Evolutionary conservation across 306 rosid genomes (phyloP).

Genomic region (Lathyrus oleraceus): DNA sequence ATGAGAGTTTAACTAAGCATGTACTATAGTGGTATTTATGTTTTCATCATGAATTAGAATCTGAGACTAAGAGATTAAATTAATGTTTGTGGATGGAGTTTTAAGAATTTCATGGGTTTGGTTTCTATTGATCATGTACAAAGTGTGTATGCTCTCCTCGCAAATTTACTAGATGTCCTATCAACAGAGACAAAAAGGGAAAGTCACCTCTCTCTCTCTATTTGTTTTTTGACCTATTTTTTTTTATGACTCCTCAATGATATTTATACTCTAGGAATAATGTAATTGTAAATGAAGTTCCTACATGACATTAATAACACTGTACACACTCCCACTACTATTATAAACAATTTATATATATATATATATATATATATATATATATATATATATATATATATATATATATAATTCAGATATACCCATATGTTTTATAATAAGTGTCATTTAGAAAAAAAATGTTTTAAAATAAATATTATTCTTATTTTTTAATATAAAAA

Average conservation of each 20-base stretch:
- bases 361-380: no score
- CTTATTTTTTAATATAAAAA: no score
- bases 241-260: background rate
- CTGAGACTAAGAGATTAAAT: background rate
- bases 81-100: conserved; percentile 15
- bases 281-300: conserved; percentile 20
- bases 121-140: conserved; percentile 28
- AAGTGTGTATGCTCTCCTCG: conserved; percentile 24
- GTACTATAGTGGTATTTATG: background rate
- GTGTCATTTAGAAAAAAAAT: no score
- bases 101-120: conserved; percentile 25
- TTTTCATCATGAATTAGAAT: conserved; percentile 1
- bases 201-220: background rate
- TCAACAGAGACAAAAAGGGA: background rate
- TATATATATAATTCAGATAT: no score
- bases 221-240: no score
- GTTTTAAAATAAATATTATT: no score
- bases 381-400: no score
- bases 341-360: no score
- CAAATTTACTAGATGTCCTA: conserved; percentile 29
- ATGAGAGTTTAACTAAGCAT: background rate
- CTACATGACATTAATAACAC: background rate
- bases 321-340: no score
- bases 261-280: background rate
- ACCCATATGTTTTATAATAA: no score